Percentiles rank a stretch among this genome's conserved stretches.
phyloP scores from a whole-genome alignment of 2,329 filamentous ascomycete genomes.

The Colletotrichum nymphaeae region DNA sequence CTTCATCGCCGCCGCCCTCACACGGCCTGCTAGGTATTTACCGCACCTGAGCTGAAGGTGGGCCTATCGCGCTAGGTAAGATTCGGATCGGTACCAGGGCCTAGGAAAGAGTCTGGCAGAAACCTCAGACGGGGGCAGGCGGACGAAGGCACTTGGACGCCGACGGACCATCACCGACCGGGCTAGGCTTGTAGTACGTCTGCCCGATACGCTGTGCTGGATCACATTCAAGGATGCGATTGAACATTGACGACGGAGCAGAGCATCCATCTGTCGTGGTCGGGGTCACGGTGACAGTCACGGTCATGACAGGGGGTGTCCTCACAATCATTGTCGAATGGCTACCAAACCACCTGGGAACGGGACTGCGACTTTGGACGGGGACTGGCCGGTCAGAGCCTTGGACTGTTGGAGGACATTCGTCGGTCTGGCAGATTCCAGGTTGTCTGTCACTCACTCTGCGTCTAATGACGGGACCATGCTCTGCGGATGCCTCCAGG shows the following conservation, averaged over 20 bases:
- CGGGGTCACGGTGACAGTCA: not conserved
- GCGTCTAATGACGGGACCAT: not conserved
- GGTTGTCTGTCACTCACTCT: not conserved
- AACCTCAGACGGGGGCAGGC: not conserved
- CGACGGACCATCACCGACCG: not conserved
- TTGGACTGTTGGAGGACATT: not conserved
- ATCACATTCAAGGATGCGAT: not conserved
- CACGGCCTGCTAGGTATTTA: not conserved
- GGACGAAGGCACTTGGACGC: not conserved
- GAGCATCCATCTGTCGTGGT: not conserved
- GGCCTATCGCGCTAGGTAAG: not conserved
- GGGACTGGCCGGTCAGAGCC: conserved; percentile 3
- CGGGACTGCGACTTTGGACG: not conserved
- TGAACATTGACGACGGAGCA: not conserved
- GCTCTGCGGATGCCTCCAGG: not conserved
- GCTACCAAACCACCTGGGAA: not conserved
- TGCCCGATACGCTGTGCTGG: no score
- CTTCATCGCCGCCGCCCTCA: not conserved
- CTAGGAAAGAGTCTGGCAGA: not conserved
- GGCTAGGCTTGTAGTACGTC: not conserved
- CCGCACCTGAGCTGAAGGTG: not conserved
- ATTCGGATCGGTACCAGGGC: not conserved
- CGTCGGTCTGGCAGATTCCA: not conserved
- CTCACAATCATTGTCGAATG: not conserved
- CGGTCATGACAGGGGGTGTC: not conserved